Evolutionary conservation across 345 rosid species (phyloP).

Genomic region (Crucihimalaya himalaica): DNA sequence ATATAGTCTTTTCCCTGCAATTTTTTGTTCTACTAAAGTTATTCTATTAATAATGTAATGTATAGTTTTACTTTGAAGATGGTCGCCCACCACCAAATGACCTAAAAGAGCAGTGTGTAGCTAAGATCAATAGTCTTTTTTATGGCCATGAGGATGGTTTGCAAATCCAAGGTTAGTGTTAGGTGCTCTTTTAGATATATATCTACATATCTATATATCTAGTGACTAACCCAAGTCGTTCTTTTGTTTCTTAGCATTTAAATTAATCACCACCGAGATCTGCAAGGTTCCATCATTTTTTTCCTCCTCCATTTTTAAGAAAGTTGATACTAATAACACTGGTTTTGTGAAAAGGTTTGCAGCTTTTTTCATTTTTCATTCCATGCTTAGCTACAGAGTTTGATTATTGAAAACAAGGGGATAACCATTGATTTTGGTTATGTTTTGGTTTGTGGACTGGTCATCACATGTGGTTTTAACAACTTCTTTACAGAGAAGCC

Average conservation of each 20-base stretch:
- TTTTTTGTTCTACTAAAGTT: not conserved
- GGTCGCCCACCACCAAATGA: constrained; percentile 86
- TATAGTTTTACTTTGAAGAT: constrained; percentile 91
- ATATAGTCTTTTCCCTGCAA: constrained; percentile 14
- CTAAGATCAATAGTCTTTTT: constrained; percentile 66
- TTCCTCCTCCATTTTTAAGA: constrained; percentile 69
- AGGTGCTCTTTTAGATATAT: constrained; percentile 11
- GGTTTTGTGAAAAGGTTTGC: constrained; percentile 76
- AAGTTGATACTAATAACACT: constrained; percentile 63
- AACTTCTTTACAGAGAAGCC: constrained; percentile 56
- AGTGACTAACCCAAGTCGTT: constrained; percentile 8
- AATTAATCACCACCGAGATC: constrained; percentile 72
- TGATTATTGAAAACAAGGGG: not conserved
- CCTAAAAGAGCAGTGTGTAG: constrained; percentile 64
- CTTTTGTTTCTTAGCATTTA: constrained; percentile 51
- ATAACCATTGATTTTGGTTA: not conserved
- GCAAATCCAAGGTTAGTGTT: constrained; percentile 59
- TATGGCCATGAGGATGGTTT: constrained; percentile 70
- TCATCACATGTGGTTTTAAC: not conserved
- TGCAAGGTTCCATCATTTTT: constrained; percentile 94
- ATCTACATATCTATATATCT: constrained; percentile 3
- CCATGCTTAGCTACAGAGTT: not conserved
- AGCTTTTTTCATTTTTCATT: not conserved
- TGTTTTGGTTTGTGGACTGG: not conserved
- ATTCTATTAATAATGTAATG: constrained; percentile 35